Evolutionary conservation across 2,329 filamentous ascomycete species (phyloP).

Genomic region (Colletotrichum siamense): DNA sequence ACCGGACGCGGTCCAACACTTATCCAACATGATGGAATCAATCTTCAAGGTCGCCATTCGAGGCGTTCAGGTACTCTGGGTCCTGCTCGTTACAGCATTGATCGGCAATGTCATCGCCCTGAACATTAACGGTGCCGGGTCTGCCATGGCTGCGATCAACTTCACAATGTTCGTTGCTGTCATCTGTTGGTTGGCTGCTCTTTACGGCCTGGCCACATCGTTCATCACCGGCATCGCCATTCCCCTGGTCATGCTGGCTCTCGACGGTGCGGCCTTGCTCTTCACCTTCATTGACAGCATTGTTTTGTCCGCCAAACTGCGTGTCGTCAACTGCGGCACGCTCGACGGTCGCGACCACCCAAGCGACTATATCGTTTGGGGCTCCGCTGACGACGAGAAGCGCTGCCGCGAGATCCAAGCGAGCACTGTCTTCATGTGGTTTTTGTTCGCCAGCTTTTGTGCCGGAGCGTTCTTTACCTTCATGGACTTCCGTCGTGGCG

Average conservation of each 20-base stretch:
- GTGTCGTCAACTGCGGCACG: constrained; percentile 68
- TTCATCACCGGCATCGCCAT: constrained; percentile 59
- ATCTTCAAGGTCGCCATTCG: constrained; percentile 54
- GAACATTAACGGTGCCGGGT: constrained; percentile 48
- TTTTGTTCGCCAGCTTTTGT: constrained; percentile 70
- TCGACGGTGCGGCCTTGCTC: constrained; percentile 66
- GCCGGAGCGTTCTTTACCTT: constrained; percentile 62
- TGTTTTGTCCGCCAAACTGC: constrained; percentile 72
- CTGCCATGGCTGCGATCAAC: constrained; percentile 57
- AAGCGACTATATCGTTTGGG: constrained; percentile 65
- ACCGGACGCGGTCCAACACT: not conserved
- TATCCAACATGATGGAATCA: constrained; percentile 36
- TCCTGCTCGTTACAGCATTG: constrained; percentile 59
- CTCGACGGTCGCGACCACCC: constrained; percentile 34
- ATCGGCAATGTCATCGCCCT: constrained; percentile 63
- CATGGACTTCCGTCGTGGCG: constrained; percentile 56
- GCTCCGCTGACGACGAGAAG: constrained; percentile 62
- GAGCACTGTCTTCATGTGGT: constrained; percentile 78
- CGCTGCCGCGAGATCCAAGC: constrained; percentile 80
- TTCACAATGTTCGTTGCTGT: constrained; percentile 74
- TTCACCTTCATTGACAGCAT: constrained; percentile 76
- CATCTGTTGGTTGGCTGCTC: constrained; percentile 67
- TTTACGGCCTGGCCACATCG: constrained; percentile 65
- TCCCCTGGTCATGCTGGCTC: constrained; percentile 55
- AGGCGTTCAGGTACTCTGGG: constrained; percentile 54